Evolutionary conservation across 345 rosid genomes (phyloP).

Genomic region (Garcia nutans): DNA sequence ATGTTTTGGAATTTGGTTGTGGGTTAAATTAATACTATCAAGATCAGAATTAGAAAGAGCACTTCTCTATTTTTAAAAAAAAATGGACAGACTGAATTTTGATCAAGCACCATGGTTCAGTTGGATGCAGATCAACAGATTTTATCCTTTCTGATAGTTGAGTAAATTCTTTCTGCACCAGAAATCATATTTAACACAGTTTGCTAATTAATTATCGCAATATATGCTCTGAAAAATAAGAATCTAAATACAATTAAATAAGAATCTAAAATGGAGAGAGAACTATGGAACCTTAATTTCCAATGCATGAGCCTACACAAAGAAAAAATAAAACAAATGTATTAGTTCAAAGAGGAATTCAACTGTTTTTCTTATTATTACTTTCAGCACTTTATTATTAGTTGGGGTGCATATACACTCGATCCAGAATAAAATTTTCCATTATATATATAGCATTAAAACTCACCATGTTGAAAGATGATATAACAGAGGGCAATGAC

Average conservation of each 20-base stretch:
- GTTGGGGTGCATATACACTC: too few relatives aligned
- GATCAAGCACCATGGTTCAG: constrained; percentile 34
- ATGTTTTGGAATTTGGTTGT: too few relatives aligned
- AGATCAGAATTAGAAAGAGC: neutral
- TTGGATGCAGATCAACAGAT: constrained; percentile 41
- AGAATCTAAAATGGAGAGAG: neutral
- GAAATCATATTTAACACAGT: neutral
- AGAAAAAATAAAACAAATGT: neutral
- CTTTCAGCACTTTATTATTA: too few relatives aligned
- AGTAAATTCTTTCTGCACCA: constrained; percentile 13
- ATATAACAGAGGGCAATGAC: neutral
- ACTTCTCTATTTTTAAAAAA: neutral
- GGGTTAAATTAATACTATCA: too few relatives aligned
- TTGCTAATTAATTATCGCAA: neutral
- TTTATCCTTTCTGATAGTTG: constrained; percentile 39
- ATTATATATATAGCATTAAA: neutral
- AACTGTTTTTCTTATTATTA: too few relatives aligned
- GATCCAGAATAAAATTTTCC: too few relatives aligned
- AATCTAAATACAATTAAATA: too few relatives aligned
- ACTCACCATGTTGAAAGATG: constrained; percentile 8
- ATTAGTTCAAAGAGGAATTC: neutral
- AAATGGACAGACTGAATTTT: neutral
- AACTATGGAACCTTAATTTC: constrained; percentile 1
- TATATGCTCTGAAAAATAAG: too few relatives aligned
- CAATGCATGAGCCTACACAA: constrained; percentile 9